Base-by-base conservation (phyloP, 2,329 filamentous ascomycete genomes). In the Cordyceps pruinosa region DNA sequence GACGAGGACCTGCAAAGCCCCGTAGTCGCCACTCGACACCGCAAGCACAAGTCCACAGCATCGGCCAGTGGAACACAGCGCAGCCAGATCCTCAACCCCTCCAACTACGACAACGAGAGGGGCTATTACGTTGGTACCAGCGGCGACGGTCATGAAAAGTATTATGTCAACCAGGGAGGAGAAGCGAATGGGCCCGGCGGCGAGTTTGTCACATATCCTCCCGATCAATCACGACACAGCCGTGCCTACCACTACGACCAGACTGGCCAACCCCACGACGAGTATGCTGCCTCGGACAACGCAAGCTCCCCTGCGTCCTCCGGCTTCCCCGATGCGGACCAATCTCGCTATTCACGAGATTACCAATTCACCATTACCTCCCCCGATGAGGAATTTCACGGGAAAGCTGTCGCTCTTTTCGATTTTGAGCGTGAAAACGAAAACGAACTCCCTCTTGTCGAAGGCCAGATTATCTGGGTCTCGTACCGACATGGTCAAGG, bases 361-460 rank as follows among this genome's bases (percentile, higher is more conserved):
- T 97, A 96, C 70, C 89, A 95, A 65, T 96, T 97, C 70, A 95
- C 90, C 19, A 96, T 96, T 64, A 93, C 90, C 17, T 95, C 90
- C 15, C 91, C 92, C 5, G 94, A 97, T 70, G 93, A 97, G 73
- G 91, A 97, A 71, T 97, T 97, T 83, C 92, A 97, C 68, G 94
- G 94, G 49, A 96, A 96, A 69, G 92, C 91, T 12, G 90, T 99
- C 28, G 94, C 94, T 7, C 78, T 99, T 23, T 99, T 96, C 69
- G 92, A 97, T 69, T 99, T 99, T 73, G 86, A 86, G 64, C 84
- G 92, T 32, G 93, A 97, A 72, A 97, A 97, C 69, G 91, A 97
- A 70, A 99, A 97, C 68, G 94, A 99, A 72, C 76, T 99, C 58
- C 90, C 91, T 4, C 76, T 99, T 47, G 86, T 90, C 1, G 94